Conservation (phyloP, 2,329 filamentous ascomycete genomes). For the Sporothrix sp. region DNA sequence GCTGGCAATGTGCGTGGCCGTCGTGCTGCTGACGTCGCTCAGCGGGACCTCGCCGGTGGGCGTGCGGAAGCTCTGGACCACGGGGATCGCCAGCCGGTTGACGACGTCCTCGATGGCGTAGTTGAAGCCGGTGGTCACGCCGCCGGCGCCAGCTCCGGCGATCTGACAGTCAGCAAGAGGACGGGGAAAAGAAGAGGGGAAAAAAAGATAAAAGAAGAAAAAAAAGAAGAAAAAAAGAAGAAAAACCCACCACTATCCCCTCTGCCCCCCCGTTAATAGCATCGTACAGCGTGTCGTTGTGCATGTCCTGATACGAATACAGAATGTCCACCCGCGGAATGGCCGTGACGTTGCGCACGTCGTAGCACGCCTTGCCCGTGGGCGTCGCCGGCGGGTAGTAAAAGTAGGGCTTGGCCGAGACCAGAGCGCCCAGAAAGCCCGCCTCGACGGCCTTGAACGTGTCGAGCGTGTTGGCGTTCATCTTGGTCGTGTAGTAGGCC, state of each 20-base stretch:
- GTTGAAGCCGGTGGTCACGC: slow-evolving; percentile 27
- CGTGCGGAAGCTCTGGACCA: slow-evolving; percentile 36
- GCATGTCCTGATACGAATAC: slow-evolving; percentile 45
- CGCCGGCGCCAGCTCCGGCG: slow-evolving; percentile 46
- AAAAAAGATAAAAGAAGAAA: too few species aligned
- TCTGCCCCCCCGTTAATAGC: slow-evolving; percentile 40
- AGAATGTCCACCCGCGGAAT: slow-evolving; percentile 48
- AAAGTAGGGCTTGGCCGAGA: slow-evolving; percentile 49
- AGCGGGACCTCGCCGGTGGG: slow-evolving; percentile 20
- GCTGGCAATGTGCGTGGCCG: slow-evolving; percentile 13
- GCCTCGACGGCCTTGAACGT: slow-evolving; percentile 50
- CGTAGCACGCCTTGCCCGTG: slow-evolving; percentile 35
- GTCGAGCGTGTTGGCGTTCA: slow-evolving; percentile 52
- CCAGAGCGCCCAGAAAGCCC: slow-evolving; percentile 48
- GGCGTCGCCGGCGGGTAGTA: slow-evolving; percentile 45
- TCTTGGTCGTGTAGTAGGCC: slow-evolving; percentile 51
- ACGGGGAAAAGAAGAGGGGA: too few species aligned
- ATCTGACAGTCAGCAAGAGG: too few species aligned
- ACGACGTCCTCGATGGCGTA: slow-evolving; percentile 23
- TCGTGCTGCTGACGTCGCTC: background rate
- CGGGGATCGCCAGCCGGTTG: slow-evolving; percentile 29
- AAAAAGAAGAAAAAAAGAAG: too few species aligned
- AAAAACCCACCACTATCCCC: slow-evolving; percentile 41
- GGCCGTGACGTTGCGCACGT: slow-evolving; percentile 25
- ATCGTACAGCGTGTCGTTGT: slow-evolving; percentile 35